These are phyloP conservation scores for Hyaloscypha bicolor DNA, from an alignment of 495 filamentous ascomycete genomes.

Conservation along the genomic window DNA sequence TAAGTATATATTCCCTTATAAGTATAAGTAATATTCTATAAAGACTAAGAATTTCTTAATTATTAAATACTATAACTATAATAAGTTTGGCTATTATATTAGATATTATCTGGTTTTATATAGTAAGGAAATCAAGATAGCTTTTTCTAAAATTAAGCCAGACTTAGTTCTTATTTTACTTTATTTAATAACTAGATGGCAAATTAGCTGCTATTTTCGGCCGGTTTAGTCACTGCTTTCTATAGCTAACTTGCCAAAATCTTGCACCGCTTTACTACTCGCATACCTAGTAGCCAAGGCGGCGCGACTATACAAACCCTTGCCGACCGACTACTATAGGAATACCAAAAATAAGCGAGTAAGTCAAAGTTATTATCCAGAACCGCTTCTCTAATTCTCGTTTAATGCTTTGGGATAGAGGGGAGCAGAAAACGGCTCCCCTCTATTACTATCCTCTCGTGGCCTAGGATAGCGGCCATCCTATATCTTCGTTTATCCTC, in stretches of 20 bases:
- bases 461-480: conserved; percentile 9
- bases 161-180: too few species aligned
- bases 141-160: too few species aligned
- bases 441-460: conserved; percentile 1
- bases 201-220: background rate
- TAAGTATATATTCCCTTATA: too few species aligned
- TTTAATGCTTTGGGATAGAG: conserved; percentile 19
- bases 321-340: background rate
- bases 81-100: too few species aligned
- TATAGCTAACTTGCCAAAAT: background rate
- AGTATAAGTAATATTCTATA: too few species aligned
- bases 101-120: too few species aligned
- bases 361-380: too few species aligned
- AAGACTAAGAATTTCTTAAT: too few species aligned
- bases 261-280: background rate
- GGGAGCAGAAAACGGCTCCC: conserved; percentile 18
- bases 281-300: background rate
- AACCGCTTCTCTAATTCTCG: background rate
- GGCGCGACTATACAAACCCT: background rate
- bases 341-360: background rate
- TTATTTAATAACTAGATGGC: background rate
- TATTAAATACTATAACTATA: too few species aligned
- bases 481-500: conserved; percentile 10
- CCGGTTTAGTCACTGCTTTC: background rate
- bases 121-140: too few species aligned